These are phyloP conservation scores for Iris macrosiphon DNA, from an alignment of 106 monocot species.

Conservation along the genomic window DNA sequence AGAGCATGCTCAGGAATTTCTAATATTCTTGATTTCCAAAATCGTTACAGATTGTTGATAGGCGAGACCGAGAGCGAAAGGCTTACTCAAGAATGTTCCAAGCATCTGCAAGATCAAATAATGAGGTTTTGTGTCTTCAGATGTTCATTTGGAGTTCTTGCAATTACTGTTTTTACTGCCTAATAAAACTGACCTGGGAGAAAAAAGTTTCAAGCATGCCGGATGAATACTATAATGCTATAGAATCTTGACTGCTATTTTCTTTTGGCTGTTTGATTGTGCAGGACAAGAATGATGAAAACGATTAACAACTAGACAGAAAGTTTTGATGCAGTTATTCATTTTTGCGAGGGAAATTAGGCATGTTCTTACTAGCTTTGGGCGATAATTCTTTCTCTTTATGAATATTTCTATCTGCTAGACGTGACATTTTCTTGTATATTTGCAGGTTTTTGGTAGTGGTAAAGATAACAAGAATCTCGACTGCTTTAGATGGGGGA, in stretches of 20 bases:
- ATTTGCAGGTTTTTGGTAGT: conserved; percentile 1
- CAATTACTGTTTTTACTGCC: not conserved
- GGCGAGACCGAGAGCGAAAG: conserved; percentile 54
- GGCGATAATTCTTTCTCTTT: not conserved
- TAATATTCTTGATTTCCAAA: not conserved
- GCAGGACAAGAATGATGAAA: conserved; percentile 1
- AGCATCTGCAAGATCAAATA: conserved; percentile 17
- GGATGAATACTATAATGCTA: not conserved
- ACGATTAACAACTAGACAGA: not conserved
- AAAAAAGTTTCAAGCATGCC: no score
- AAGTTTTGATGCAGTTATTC: not conserved
- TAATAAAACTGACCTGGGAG: not conserved
- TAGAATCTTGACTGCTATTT: not conserved
- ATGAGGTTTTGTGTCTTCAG: conserved; percentile 2
- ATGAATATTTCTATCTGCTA: not conserved
- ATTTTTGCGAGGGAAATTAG: not conserved
- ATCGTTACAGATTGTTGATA: conserved; percentile 57
- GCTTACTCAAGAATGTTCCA: conserved; percentile 78
- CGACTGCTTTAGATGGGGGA: not conserved
- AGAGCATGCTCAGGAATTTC: not conserved
- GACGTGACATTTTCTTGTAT: not conserved
- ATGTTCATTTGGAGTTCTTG: no score
- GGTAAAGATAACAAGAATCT: not conserved
- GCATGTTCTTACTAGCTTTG: not conserved
- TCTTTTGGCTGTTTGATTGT: not conserved